Base-by-base conservation (phyloP, 176 grass and related monocot species). In the Avena atlantica region DNA sequence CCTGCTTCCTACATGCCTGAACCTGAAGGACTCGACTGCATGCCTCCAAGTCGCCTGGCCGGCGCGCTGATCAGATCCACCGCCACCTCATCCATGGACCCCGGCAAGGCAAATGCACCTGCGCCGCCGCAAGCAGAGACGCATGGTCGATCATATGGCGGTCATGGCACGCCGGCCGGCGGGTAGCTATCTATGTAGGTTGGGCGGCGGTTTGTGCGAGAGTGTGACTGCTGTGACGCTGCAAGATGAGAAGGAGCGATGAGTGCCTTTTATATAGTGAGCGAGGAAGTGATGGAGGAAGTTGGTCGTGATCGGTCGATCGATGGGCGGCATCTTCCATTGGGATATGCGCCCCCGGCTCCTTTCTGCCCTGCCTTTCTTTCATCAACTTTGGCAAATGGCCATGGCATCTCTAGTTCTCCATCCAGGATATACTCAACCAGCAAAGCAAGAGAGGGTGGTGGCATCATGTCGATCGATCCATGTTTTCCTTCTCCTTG, bases 381-480 rank as follows among this genome's bases (percentile, higher is more conserved):
- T 65, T 31, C 57, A n/a, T 29, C 62, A 65, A 31, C 62, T 12
- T 65, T 66, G 25, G 25, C 63, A 65, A 65, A 65, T 65, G 63
- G 63, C 25, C 24, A 31, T 31, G 63, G 63, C 25, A 66, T 66
- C 63, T 66, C 12, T 25, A 65, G 0, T 65, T 65, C 62, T 65
- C 12, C 25, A 31, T 16, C 63, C 25, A 66, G 63, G 25, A 66
- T 66, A 66, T 66, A 16, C 63, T 66, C 63, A 31, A 66, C 63
- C 24, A 57, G 17, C 55, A 66, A 27, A 14, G 62, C 62, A 31
- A 31, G 12, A 66, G 63, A 66, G 5, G 25, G 63, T 66, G 25
- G 63, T 66, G 63, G 24, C 63, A 66, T 65, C 63, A 66, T 65
- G 62, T 27, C 62, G 24, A 63, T 63, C 59, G n/a, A 12, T 24